Evolutionary conservation across 352 stramenopile species (phyloP), one percentile per base, ranked within the genome.

Genomic region (Phytophthora sansomeana): DNA sequence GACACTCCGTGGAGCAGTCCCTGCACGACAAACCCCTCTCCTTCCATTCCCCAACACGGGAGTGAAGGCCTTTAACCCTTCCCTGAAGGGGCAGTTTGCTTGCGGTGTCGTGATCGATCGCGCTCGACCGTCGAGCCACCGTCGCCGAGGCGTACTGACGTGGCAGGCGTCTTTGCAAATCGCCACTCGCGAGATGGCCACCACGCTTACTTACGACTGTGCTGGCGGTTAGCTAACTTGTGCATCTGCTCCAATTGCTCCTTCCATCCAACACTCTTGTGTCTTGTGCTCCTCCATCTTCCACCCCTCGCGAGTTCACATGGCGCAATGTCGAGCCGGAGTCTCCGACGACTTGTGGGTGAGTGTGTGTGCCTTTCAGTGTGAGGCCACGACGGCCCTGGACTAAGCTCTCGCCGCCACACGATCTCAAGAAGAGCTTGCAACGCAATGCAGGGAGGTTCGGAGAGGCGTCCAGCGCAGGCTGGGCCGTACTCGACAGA

Each of bases 21-120:
- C 47, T 70, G 56, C 32, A 61, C 56, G 49, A 56, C 17, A 39
- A 26, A 9, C 21, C 35, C 53, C 26, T 47, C 26, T 69, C 53
- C 42, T 53, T 52, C 35, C 17, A 38, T 19, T 48, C 51, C 7
- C 29, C 35, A 41, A 38, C 9, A 38, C 32, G 32, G 32, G 14
- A 38, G 32, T 38, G 32, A 38, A n/a, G n/a, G n/a, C n/a, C n/a
- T n/a, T n/a, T n/a, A n/a, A n/a, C n/a, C n/a, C n/a, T n/a, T n/a
- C n/a, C n/a, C n/a, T n/a, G n/a, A n/a, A 38, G 32, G 13, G 35
- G n/a, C 35, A 17, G 13, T 41, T 41, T 41, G 35, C 35, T 41
- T n/a, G n/a, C 5, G 13, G 8, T 14, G 44, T 9, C 24, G 26
- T 36, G 44, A 26, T 50, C 26, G 28, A 14, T 4, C n/a, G 21